Evolutionary conservation across 176 grass and related monocot species (phyloP), one percentile per base, ranked within the genome.

Genomic region (Cymbopogon citratus): DNA sequence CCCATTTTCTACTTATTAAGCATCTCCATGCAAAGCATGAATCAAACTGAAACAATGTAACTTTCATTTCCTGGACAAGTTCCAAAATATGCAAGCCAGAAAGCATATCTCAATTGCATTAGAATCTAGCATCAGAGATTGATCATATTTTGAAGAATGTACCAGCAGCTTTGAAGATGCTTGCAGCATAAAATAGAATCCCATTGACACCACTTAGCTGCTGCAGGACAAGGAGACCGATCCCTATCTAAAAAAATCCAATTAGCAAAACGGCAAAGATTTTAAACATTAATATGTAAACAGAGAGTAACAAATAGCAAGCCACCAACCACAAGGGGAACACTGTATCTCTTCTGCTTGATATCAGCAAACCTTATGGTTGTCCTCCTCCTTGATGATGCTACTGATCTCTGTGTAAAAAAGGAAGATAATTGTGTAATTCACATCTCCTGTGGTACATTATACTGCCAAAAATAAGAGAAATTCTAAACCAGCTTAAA

Each of bases 91-190:
- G 16, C 19, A 14, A 43, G 35, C 25, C 36, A 74, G 45, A 69
- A 40, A 40, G 62, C 13, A 57, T 59, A 16, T 45, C 23, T 75
- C 63, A 65, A 15, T 24, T 65, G 41, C 25, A 66, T 23, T 56
- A 36, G 9, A 78, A 64, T 74, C 76, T 83, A 78, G 15, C 61
- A 80, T 41, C 14, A 62, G n/a, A 79, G 28, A 34, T 14, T 61
- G 19, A 61, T 68, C n/a, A 27, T 67, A 19, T 49, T 15, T 24
- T 51, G 69, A 54, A 69, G 67, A 66, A 93, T 79, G 67, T 86
- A 95, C 91, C 92, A 15, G 92, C 91, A 70, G 96, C 57, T 93
- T 91, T 98, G 87, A 98, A 98, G 87, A 94, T 98, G 83, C 81
- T 89, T 73, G 86, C 80, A 33, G 95, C 90, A 87, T 98, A 94